These are phyloP conservation scores for Gossypium schwendimanii DNA, from an alignment of 441 rosid genomes.

Conservation along the genomic window DNA sequence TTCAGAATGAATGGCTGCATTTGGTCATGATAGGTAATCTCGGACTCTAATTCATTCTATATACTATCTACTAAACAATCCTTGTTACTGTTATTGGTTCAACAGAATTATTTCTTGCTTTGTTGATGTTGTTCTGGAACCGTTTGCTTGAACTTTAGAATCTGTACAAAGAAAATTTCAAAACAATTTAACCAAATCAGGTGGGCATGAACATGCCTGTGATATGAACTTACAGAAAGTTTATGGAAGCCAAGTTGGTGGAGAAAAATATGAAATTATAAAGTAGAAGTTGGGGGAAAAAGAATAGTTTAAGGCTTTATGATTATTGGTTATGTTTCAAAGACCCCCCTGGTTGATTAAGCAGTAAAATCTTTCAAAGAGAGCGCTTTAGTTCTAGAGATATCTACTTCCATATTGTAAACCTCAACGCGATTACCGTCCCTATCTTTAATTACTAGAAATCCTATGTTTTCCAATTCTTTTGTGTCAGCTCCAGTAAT, in stretches of 20 bases:
- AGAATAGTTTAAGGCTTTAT: background rate
- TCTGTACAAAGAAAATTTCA: background rate
- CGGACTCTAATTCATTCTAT: background rate
- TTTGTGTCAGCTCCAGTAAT: no score
- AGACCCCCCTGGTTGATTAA: background rate
- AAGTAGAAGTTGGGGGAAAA: background rate
- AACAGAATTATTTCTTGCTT: background rate
- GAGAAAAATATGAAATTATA: background rate
- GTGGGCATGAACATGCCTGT: background rate
- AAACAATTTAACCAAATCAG: background rate
- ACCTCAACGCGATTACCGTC: conserved; percentile 14
- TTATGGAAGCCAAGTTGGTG: background rate
- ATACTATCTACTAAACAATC: background rate
- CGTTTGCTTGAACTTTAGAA: background rate
- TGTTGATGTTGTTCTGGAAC: background rate
- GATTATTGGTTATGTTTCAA: background rate
- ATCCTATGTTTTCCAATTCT: no score
- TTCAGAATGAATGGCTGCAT: conserved; percentile 25
- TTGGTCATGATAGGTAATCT: conserved; percentile 13
- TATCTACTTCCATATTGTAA: conserved; percentile 18
- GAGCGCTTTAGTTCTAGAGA: conserved; percentile 13
- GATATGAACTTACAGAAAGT: background rate
- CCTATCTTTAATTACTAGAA: conserved; percentile 7
- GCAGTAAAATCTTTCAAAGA: background rate
- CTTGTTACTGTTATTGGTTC: background rate